Percentiles rank a stretch among this genome's conserved stretches.
These are phyloP conservation scores for Aspergillus avenaceus DNA, from an alignment of 495 filamentous ascomycete genomes.

Conservation along the genomic window DNA sequence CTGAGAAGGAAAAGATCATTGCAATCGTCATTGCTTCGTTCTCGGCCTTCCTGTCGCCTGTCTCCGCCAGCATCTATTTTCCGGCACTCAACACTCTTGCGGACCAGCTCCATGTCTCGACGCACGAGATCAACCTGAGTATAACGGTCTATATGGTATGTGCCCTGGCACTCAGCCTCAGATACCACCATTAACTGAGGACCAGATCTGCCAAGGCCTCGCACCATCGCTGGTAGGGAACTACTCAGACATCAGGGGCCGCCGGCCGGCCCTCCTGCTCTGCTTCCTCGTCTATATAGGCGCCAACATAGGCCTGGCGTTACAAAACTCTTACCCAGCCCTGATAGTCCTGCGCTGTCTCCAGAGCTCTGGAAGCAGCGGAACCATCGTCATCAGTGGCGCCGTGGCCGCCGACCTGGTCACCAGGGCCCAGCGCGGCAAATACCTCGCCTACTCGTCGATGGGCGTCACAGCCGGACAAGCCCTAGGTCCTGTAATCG, in stretches of 20 bases:
- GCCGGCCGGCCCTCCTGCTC: conserved; percentile 44
- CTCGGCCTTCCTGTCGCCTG: conserved; percentile 64
- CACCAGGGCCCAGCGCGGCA: conserved; percentile 39
- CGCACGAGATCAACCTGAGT: conserved; percentile 63
- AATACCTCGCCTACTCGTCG: conserved; percentile 39
- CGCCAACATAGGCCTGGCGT: conserved; percentile 48
- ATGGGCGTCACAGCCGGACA: conserved; percentile 39
- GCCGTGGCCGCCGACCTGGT: conserved; percentile 42
- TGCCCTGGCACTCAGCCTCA: neutral
- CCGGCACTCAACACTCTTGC: conserved; percentile 64
- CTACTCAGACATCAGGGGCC: conserved; percentile 44
- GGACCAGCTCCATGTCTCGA: conserved; percentile 53
- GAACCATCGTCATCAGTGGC: conserved; percentile 37
- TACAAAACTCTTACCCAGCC: conserved; percentile 43
- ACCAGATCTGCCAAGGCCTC: conserved; percentile 46
- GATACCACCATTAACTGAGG: conserved; percentile 1
- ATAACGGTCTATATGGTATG: conserved; percentile 60
- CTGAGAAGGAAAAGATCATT: neutral
- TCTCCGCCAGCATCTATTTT: conserved; percentile 73
- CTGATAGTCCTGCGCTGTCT: conserved; percentile 46
- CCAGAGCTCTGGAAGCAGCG: conserved; percentile 47
- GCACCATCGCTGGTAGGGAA: conserved; percentile 46
- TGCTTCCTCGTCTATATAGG: conserved; percentile 43
- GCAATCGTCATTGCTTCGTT: conserved; percentile 60
- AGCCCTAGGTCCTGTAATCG: conserved; percentile 58